Evolutionary conservation across 306 rosid species (phyloP), one percentile per base, ranked within the genome.

Genomic region (Trifolium pratense): DNA sequence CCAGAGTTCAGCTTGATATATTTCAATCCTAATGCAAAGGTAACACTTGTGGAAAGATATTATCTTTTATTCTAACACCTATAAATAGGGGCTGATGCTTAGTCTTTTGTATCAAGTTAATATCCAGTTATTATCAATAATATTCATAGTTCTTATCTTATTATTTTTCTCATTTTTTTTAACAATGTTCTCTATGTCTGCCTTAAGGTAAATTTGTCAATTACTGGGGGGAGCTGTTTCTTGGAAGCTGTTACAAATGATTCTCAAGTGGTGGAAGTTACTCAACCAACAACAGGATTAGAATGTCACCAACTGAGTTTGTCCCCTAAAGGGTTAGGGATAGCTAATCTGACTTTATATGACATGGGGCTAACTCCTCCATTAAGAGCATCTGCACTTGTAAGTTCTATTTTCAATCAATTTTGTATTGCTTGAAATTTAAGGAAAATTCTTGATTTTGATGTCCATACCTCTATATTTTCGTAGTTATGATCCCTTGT

Each of bases 181-280:
- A 51, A 17, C 13, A 10, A 5, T 12, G 23, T 17, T 51, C 57
- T 51, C 26, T 51, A 51, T 17, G 23, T 57, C 57, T 71, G 73
- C 66, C 57, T 82, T 59, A 83, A 92, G 98, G 86, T 80, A 43
- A 87, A 87, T 70, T 71, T 93, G 82, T 84, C 92, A 53, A 93
- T 89, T 67, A 83, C 81, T 76, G 98, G 98, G 57, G 98, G 98
- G 75, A 93, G 98, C 92, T 88, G 97, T 89, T 89, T 87, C 80
- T 76, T 93, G 87, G 96, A 93, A 81, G 88, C 89, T 64, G 71
- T 65, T 79, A 87, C 87, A 66, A 91, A 93, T 73, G 86, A 89
- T 88, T 85, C 98, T 74, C 87, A 68, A 70, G 92, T 91, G 72
- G 87, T 91, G 70, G 96, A 91, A 81, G 80, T 88, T 65, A 80